phyloP scores from a whole-genome alignment of 1,284 basidiomycete genomes.

The Cystobasidiaceae sp. region DNA sequence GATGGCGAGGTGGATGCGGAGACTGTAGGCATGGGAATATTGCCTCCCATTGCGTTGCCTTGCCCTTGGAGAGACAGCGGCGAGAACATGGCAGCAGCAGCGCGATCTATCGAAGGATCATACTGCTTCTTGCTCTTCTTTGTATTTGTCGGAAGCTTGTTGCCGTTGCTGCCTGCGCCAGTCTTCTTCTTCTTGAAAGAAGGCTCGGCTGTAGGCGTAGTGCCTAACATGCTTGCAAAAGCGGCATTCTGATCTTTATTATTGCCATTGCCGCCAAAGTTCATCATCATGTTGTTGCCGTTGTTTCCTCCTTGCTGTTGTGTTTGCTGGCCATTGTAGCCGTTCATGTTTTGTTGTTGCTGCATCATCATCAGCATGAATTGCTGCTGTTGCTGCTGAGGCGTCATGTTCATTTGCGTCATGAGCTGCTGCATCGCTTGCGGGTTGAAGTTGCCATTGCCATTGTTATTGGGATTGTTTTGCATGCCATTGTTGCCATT shows the following conservation, averaged over 20 bases:
- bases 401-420: too few relatives aligned
- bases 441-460: background rate
- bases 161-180: too few relatives aligned
- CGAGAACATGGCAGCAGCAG: constrained; percentile 28
- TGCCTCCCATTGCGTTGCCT: background rate
- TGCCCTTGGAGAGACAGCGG: constrained; percentile 9
- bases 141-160: too few relatives aligned
- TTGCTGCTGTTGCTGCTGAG: too few relatives aligned
- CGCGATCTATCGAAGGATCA: constrained; percentile 2
- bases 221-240: constrained; percentile 12
- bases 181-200: constrained; percentile 11
- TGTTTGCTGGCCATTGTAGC: background rate
- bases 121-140: background rate
- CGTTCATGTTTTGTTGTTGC: too few relatives aligned
- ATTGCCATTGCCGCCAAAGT: background rate
- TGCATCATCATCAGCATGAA: background rate
- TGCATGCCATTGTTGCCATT: too few relatives aligned
- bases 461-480: background rate
- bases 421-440: too few relatives aligned
- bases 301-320: background rate
- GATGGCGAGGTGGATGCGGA: constrained; percentile 21
- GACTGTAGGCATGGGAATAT: constrained; percentile 23
- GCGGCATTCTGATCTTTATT: constrained; percentile 1
- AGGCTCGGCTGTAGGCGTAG: constrained; percentile 16
- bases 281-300: too few relatives aligned